Base-by-base conservation (phyloP, 2,329 filamentous ascomycete genomes). In the Trichoderma sp. region DNA sequence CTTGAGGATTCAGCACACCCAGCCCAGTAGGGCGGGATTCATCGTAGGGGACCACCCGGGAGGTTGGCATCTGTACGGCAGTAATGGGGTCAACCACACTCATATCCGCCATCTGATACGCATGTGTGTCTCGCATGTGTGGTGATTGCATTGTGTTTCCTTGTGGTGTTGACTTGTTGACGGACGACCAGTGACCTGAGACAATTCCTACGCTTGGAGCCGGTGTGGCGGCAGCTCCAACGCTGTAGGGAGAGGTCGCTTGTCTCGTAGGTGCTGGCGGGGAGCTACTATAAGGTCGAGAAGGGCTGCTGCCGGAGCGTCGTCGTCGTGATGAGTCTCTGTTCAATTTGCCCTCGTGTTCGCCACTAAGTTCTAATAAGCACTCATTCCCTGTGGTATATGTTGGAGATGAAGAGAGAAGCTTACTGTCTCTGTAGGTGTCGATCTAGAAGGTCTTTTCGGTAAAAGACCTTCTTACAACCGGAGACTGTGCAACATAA, bases 391-490 rank as follows among this genome's bases (percentile, higher is more conserved):
- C 18, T 15, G 28, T 24, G 57, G 26, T 6, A 47, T 28, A 15
- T 34, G n/a, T 28, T 34, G 21, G 21, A 28, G 9, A n/a, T 28
- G 57, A 21, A 21, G 57, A 53, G 43, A 36, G 21, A 26, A 5
- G 76, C 81, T 75, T 78, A 82, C 81, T 82, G 81, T 75, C 78
- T 79, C 70, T 81, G 80, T n/a, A 80, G 75, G 75, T 91, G 89
- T 47, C 89, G 86, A n/a, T 86, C 83, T 21, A 90, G 82, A 12
- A 91, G 80, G 77, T 91, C 89, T 60, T 85, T 84, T 69, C 89
- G 85, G 74, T 89, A 85, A 73, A 91, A 91, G 15, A 83, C 82
- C 73, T 85, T 86, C 51, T 86, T 87, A 77, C 89, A 91, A 51
- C 86, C 85, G 18, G 84, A 83, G 71, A 85, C 83, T 3, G 79